A percentile compares a stretch with the other conserved stretches of the same genome.
phyloP scores from a whole-genome alignment of 2,329 filamentous ascomycete species.

The Scytalidium lignicola region DNA sequence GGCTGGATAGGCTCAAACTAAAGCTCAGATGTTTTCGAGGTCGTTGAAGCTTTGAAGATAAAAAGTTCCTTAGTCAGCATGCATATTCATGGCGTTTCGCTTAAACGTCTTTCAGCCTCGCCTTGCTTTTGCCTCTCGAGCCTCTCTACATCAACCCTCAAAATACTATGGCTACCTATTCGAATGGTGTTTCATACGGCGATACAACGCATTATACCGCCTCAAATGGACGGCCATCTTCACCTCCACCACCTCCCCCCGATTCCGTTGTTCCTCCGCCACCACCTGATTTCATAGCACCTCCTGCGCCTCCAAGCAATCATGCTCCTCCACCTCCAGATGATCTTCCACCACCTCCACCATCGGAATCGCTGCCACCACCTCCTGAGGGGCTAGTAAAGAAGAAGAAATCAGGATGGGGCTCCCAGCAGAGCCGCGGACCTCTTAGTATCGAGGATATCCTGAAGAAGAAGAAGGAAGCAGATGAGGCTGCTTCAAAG shows the following conservation, averaged over 20 bases:
- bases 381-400: slow-evolving; percentile 35
- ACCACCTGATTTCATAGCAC: slow-evolving; percentile 33
- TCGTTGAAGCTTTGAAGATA: background rate
- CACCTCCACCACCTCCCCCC: slow-evolving; percentile 28
- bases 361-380: slow-evolving; percentile 32
- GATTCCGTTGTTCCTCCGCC: slow-evolving; percentile 22
- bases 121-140: background rate
- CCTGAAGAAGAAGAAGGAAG: slow-evolving; percentile 77
- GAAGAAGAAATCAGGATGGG: slow-evolving; percentile 51
- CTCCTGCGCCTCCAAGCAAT: slow-evolving; percentile 32
- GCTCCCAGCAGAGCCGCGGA: slow-evolving; percentile 28
- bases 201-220: slow-evolving; percentile 14
- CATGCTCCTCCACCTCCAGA: slow-evolving; percentile 22
- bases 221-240: slow-evolving; percentile 18
- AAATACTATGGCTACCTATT: slow-evolving; percentile 14
- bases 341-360: slow-evolving; percentile 29
- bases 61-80: background rate
- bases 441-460: slow-evolving; percentile 84
- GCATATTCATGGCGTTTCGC: background rate
- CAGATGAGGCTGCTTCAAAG: slow-evolving; percentile 78
- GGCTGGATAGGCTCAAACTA: background rate
- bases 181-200: slow-evolving; percentile 17
- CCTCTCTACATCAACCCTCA: background rate
- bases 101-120: background rate
- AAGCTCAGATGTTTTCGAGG: background rate